Base-by-base conservation (phyloP, 176 grass and related monocot genomes). In the Cocos nucifera region DNA sequence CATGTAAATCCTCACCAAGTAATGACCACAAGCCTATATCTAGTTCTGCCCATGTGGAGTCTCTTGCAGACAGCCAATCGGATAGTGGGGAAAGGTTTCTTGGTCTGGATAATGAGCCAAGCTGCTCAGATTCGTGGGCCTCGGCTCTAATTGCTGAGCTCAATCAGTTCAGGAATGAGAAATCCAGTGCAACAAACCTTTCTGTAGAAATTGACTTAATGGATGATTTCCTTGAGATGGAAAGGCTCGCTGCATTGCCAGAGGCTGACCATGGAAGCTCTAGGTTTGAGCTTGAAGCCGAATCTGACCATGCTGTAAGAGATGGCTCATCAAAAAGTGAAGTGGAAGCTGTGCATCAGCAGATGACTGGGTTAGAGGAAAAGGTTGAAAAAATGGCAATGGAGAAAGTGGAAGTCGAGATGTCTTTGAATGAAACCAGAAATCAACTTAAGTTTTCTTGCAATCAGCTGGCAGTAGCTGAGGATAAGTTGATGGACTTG, bases 171-270 rank as follows among this genome's bases (percentile, higher is more conserved):
- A 95, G 75, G 26, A 95, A 54, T 30, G 89, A 86, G 57, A 95
- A 72, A 71, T 51, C 73, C 56, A 61, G 44, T 73, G 19, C 23
- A 6, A 59, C 56, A 3, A 78, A 60, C 74, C 69, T 56, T 24
- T 50, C 75, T 57, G 59, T 57, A 15, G 80, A 89, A 57, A 73
- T 70, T 15, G 73, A 63, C 27, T 64, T 78, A 44, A 78, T 95
- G 76, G 79, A 89, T 53, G 89, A 89, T 75, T 95, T 95, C 75
- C 72, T 85, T 52, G 82, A 95, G 68, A 95, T 89, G 85, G 89
- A 95, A 77, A 89, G 61, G 76, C 77, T 95, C 5, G 82, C 83
- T 6, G 62, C 73, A 3, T 59, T 15, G 6, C 62, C 62, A n/a
- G 44, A 65, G 20, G 35, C n/a, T 65, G 9, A 22, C 15, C 35